phyloP scores from a whole-genome alignment of 352 stramenopile species.

The Pythium brassicae region DNA sequence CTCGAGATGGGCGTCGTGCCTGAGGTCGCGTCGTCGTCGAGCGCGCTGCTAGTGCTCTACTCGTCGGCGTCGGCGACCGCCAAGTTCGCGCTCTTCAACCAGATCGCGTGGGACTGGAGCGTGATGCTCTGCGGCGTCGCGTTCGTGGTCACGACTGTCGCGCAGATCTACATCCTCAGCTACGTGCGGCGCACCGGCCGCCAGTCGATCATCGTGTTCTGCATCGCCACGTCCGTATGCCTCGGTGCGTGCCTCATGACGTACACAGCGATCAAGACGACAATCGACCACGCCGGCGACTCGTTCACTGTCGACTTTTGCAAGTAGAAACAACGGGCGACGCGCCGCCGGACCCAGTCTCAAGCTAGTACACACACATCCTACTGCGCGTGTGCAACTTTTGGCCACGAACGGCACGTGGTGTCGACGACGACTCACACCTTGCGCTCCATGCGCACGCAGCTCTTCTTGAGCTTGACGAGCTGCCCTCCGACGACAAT shows the following conservation, averaged over 20 bases:
- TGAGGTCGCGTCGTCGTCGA: slow-evolving; percentile 44
- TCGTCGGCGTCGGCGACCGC: slow-evolving; percentile 34
- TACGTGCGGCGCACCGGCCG: slow-evolving; percentile 45
- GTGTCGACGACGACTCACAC: neutral
- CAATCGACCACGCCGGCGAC: slow-evolving; percentile 34
- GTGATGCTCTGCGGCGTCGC: slow-evolving; percentile 29
- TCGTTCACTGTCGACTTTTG: slow-evolving; percentile 30
- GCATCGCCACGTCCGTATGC: slow-evolving; percentile 35
- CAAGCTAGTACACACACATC: too few species aligned
- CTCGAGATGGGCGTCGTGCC: slow-evolving; percentile 54
- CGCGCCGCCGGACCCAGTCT: too few species aligned
- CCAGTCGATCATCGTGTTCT: slow-evolving; percentile 52
- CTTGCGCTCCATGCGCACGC: slow-evolving; percentile 25
- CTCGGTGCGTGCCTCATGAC: slow-evolving; percentile 43
- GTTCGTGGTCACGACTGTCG: slow-evolving; percentile 42
- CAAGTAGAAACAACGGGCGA: slow-evolving; percentile 14
- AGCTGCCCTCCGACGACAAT: slow-evolving; percentile 18
- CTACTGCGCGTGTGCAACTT: neutral
- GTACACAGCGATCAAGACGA: slow-evolving; percentile 43
- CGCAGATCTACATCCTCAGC: slow-evolving; percentile 44
- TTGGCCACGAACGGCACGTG: neutral
- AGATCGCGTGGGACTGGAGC: slow-evolving; percentile 46
- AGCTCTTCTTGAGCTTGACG: slow-evolving; percentile 62
- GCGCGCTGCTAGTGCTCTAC: slow-evolving; percentile 50
- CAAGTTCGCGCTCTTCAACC: slow-evolving; percentile 52